A percentile compares a stretch with the other conserved stretches of the same genome.
Conservation (phyloP, 768 basidiomycete species). For the Flagelloscypha sp. region DNA sequence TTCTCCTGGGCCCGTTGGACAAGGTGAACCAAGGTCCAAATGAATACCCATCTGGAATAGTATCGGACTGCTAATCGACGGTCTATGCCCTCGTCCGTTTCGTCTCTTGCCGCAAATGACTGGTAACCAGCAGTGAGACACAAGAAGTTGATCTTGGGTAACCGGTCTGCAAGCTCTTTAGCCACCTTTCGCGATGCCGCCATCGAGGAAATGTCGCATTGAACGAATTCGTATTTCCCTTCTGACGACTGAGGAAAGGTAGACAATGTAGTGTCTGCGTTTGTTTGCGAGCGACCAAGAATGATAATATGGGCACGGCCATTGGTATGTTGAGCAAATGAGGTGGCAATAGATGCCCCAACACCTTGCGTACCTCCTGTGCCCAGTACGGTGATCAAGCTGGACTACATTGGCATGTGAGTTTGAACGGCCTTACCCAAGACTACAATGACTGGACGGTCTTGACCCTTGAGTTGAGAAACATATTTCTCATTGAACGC, state of each 20-base stretch:
- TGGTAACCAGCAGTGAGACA: slow-evolving; percentile 28
- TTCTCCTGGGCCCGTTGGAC: slow-evolving; percentile 23
- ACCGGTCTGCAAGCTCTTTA: slow-evolving; percentile 16
- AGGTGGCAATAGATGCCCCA: slow-evolving; percentile 26
- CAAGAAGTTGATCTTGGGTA: slow-evolving; percentile 27
- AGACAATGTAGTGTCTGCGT: slow-evolving; percentile 25
- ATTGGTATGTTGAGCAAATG: slow-evolving; percentile 28
- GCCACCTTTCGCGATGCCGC: slow-evolving; percentile 21
- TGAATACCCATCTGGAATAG: slow-evolving; percentile 32
- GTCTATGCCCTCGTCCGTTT: slow-evolving; percentile 37
- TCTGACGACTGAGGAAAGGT: slow-evolving; percentile 18
- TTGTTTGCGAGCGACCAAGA: slow-evolving; percentile 26
- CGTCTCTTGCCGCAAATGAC: slow-evolving; percentile 25
- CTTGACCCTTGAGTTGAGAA: too few species aligned
- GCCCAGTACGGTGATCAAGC: too few species aligned
- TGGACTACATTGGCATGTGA: too few species aligned
- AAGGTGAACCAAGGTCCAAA: slow-evolving; percentile 26
- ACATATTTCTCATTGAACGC: too few species aligned
- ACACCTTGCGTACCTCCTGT: slow-evolving; percentile 11
- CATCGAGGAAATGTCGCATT: slow-evolving; percentile 30
- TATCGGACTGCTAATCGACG: slow-evolving; percentile 29
- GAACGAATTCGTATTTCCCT: slow-evolving; percentile 25
- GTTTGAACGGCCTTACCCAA: too few species aligned
- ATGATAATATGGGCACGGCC: slow-evolving; percentile 33
- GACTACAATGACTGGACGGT: too few species aligned